Evolutionary conservation across 2,329 filamentous ascomycete species (phyloP), one percentile per base, ranked within the genome.

Genomic region (Lachnellula willkommii): DNA sequence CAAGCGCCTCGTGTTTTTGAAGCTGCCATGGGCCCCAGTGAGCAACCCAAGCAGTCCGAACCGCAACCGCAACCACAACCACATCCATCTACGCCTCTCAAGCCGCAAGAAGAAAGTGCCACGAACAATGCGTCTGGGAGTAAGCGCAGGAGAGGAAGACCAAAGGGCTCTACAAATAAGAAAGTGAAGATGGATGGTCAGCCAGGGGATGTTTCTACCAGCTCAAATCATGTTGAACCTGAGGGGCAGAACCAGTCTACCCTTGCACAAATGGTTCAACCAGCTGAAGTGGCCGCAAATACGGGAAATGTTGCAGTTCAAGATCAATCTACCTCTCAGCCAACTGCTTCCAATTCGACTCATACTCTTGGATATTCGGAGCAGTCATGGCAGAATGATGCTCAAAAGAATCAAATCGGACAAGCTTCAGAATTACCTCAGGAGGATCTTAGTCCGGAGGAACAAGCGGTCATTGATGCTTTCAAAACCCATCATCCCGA

Each of bases 121-220:
- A 47, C 50, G 20, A 60, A 55, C 39, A 52, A 54, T 37, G 48
- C 59, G 37, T 66, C 65, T 47, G 61, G 60, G 17, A 65, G 28
- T 61, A 72, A 65, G 54, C 63, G 56, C 65, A 68, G 66, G 51
- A 56, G 70, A 46, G 68, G 79, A 5, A 72, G 79, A 35, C 79
- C 79, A 0, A 80, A 79, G 56, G 79, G 79, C 0, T 80, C 78
- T 1, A 79, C 76, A 56, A 81, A 80, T 57, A 72, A 75, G 3
- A 61, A 60, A 32, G 11, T 35, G 9, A 67, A 63, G 40, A 56
- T 36, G n/a, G 61, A 66, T 53, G 61, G 55, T 14, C 54, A 57
- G 26, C 54, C 55, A 37, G 56, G 42, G 28, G 56, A 54, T 5
- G 58, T 59, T 47, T 47, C 26, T 42, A 22, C 24, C 35, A 56